A percentile compares a stretch with the other conserved stretches of the same genome.
phyloP scores from a whole-genome alignment of 2,329 filamentous ascomycete species.

The Epichloe sp. region DNA sequence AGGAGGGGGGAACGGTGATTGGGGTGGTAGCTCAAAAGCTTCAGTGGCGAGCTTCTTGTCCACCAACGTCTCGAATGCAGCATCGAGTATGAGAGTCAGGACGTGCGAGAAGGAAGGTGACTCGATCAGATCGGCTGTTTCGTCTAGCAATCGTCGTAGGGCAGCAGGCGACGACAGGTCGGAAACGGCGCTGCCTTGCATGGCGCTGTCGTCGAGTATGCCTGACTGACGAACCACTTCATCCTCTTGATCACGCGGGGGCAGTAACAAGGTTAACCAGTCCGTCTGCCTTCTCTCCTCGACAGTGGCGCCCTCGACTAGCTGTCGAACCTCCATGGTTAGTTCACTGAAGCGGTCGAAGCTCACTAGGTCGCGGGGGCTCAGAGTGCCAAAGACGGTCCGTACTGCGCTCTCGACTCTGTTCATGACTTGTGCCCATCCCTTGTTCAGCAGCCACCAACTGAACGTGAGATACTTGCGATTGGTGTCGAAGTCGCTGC shows the following conservation, averaged over 20 bases:
- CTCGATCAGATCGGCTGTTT: constrained; percentile 91
- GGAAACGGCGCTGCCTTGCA: constrained; percentile 20
- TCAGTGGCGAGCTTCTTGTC: constrained; percentile 69
- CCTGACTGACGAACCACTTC: constrained; percentile 78
- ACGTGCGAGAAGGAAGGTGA: constrained; percentile 85
- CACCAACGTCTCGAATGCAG: constrained; percentile 72
- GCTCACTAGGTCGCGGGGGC: constrained; percentile 76
- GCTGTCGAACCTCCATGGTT: constrained; percentile 69
- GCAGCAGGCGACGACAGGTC: constrained; percentile 38
- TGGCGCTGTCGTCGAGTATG: constrained; percentile 43
- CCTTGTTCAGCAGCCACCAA: constrained; percentile 92
- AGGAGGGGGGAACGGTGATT: constrained; percentile 24
- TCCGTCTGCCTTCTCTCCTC: constrained; percentile 32
- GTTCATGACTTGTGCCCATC: constrained; percentile 71
- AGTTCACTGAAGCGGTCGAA: constrained; percentile 69
- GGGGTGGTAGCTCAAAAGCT: constrained; percentile 50
- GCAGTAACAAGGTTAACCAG: constrained; percentile 79
- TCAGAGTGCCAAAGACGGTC: constrained; percentile 78
- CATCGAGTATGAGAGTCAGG: constrained; percentile 72
- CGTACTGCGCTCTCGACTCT: constrained; percentile 77
- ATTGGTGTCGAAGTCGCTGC: constrained; percentile 93
- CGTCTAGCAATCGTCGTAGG: constrained; percentile 77
- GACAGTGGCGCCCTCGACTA: constrained; percentile 54
- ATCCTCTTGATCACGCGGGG: constrained; percentile 64
- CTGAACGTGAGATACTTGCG: constrained; percentile 89